Percentiles rank a stretch among this genome's conserved stretches.
These are phyloP conservation scores for Chrysoporthe cubensis DNA, from an alignment of 2,329 filamentous ascomycete species.

Conservation along the genomic window DNA sequence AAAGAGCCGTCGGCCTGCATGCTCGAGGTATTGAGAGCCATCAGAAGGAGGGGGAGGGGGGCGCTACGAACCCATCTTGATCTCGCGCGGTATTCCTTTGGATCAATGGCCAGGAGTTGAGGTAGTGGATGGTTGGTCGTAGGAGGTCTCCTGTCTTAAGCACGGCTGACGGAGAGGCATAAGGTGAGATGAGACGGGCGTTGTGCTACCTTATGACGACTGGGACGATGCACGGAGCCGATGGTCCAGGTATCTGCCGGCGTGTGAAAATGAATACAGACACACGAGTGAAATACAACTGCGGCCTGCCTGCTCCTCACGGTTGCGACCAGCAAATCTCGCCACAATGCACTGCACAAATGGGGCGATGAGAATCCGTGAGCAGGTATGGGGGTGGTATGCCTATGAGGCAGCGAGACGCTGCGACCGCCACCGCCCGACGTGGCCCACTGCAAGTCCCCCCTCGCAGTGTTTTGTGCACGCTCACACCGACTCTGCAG, in stretches of 20 bases:
- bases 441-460: not conserved
- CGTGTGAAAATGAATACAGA: not conserved
- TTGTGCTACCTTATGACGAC: constrained; percentile 9
- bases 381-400: not conserved
- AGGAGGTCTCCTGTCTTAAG: not conserved
- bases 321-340: not conserved
- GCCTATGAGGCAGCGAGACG: not conserved
- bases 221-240: not conserved
- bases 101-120: not conserved
- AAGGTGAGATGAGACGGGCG: constrained; percentile 7
- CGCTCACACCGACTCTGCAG: constrained; percentile 1
- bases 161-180: not conserved
- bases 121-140: not conserved
- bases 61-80: constrained; percentile 8
- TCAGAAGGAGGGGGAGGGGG: not conserved
- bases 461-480: not conserved
- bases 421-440: constrained; percentile 5
- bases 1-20: not conserved
- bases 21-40: not conserved
- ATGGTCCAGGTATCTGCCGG: not conserved
- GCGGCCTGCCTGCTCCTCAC: not conserved
- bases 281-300: not conserved
- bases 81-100: not conserved
- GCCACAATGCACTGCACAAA: constrained; percentile 6
- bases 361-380: not conserved